phyloP scores from a whole-genome alignment of 768 basidiomycete species.

The Grammothele lineata region DNA sequence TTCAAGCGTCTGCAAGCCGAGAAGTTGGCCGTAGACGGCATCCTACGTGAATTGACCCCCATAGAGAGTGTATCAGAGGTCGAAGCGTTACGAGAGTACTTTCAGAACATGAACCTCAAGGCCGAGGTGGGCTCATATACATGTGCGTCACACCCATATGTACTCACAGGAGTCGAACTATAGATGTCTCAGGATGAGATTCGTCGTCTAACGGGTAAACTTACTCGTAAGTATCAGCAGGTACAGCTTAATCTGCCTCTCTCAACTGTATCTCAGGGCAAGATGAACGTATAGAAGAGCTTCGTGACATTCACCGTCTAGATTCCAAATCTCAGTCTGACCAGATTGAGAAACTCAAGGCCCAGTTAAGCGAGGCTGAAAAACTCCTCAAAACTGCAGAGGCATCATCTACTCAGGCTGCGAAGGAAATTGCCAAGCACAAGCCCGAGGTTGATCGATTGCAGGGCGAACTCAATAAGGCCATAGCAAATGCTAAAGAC shows the following conservation, averaged over 20 bases:
- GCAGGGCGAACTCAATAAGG: slow-evolving; percentile 57
- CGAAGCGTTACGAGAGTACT: slow-evolving; percentile 67
- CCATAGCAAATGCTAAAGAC: slow-evolving; percentile 68
- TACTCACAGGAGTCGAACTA: too few relatives aligned
- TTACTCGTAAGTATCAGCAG: slow-evolving; percentile 60
- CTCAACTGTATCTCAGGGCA: slow-evolving; percentile 49
- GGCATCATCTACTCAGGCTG: slow-evolving; percentile 40
- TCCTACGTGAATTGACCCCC: slow-evolving; percentile 70
- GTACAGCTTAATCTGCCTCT: not conserved
- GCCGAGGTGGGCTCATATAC: slow-evolving; percentile 71
- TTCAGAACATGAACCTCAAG: slow-evolving; percentile 63
- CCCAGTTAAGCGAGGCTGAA: slow-evolving; percentile 68
- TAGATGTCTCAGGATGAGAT: slow-evolving; percentile 78
- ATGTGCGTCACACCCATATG: too few relatives aligned
- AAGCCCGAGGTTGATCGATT: slow-evolving; percentile 55
- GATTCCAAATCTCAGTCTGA: slow-evolving; percentile 78
- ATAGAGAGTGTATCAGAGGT: slow-evolving; percentile 61
- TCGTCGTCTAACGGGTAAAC: slow-evolving; percentile 64
- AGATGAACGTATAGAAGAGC: slow-evolving; percentile 78
- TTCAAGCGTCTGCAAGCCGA: slow-evolving; percentile 75
- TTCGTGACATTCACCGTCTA: slow-evolving; percentile 77
- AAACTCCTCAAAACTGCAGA: slow-evolving; percentile 60
- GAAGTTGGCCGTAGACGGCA: slow-evolving; percentile 59
- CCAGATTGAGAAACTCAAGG: slow-evolving; percentile 65
- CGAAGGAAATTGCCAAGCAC: slow-evolving; percentile 46